Conservation (phyloP, 2,329 filamentous ascomycete species). For the Epichloe amarillans region DNA sequence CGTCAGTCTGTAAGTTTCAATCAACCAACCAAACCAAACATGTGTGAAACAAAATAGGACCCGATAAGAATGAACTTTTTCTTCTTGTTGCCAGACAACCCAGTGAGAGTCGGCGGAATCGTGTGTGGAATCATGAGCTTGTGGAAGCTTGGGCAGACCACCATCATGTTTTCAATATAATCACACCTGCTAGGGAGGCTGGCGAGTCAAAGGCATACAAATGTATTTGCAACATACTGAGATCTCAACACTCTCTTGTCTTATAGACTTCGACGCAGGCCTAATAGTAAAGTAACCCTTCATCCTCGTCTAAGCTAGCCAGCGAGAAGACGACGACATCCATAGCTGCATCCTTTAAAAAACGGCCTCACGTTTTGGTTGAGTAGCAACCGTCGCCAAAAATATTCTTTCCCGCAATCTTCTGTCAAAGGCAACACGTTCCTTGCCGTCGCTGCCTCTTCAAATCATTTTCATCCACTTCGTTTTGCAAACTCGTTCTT, state of each 20-base stretch:
- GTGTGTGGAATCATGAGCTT: too few species aligned
- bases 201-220: background rate
- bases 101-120: too few species aligned
- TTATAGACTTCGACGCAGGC: background rate
- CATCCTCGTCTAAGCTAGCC: background rate
- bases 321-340: background rate
- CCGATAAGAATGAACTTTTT: too few species aligned
- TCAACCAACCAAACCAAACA: too few species aligned
- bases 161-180: too few species aligned
- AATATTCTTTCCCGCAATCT: slow-evolving; percentile 1
- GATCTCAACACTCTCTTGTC: background rate
- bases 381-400: background rate
- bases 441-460: background rate
- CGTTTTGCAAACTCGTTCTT: slow-evolving; percentile 6
- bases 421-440: background rate
- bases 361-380: background rate
- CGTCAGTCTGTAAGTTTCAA: too few species aligned
- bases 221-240: background rate
- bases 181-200: too few species aligned
- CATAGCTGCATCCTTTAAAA: slow-evolving; percentile 5
- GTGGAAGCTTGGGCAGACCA: too few species aligned
- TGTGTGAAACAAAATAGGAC: too few species aligned
- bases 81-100: too few species aligned
- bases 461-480: slow-evolving; percentile 8
- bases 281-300: background rate